Evolutionary conservation across 768 basidiomycete species (phyloP).

Genomic region (Rhizopogon vesiculosus): DNA sequence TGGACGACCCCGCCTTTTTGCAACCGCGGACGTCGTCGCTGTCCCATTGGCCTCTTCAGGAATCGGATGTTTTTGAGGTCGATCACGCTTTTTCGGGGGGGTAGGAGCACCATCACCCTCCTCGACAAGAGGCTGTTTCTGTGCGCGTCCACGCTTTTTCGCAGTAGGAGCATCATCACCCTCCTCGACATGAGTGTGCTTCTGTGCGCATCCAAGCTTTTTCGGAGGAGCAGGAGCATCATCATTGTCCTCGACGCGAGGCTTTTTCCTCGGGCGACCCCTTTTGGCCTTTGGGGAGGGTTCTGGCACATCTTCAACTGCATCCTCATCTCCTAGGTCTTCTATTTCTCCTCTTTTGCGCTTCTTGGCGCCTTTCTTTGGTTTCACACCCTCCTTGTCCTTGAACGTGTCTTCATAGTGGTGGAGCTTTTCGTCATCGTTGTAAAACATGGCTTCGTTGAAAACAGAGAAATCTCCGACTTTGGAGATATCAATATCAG

Average conservation of each 20-base stretch:
- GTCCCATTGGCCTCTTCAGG: conserved; percentile 2
- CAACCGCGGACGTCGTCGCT: not conserved
- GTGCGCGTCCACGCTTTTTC: conserved; percentile 31
- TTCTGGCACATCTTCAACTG: conserved; percentile 14
- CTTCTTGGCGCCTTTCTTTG: conserved; percentile 17
- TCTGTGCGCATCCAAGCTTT: conserved; percentile 35
- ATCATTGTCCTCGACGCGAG: conserved; percentile 8
- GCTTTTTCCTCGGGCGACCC: conserved; percentile 46
- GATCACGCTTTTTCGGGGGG: conserved; percentile 31
- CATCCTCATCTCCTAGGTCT: conserved; percentile 21
- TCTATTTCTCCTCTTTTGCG: conserved; percentile 18
- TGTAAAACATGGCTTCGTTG: conserved; percentile 52
- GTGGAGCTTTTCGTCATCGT: conserved; percentile 34
- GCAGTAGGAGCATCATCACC: conserved; percentile 12
- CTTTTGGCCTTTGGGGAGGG: conserved; percentile 36
- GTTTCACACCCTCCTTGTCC: conserved; percentile 14
- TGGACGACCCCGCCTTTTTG: conserved; percentile 37
- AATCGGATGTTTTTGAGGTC: conserved; percentile 24
- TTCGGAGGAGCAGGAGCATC: conserved; percentile 18
- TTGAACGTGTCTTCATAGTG: conserved; percentile 50
- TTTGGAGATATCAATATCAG: conserved; percentile 41
- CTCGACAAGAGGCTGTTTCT: conserved; percentile 29
- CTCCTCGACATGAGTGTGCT: conserved; percentile 18
- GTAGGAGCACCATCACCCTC: conserved; percentile 9
- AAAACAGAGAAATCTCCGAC: conserved; percentile 52